Base-by-base conservation (phyloP, 805 yeast species). In the Spathaspora arborariae region DNA sequence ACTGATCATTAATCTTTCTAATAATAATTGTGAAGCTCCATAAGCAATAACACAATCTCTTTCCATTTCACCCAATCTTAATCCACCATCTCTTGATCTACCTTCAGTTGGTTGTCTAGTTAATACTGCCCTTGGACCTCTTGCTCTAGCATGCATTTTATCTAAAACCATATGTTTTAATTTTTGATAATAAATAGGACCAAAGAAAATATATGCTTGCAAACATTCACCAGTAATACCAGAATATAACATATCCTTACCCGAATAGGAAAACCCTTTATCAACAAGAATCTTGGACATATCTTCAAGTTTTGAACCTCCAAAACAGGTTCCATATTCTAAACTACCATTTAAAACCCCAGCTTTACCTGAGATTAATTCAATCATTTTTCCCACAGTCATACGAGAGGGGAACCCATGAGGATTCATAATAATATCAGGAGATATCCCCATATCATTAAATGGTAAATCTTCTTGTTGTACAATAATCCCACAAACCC, bases 371-470 rank as follows among this genome's bases (percentile, higher is more conserved):
- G 96, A 86, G 20, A 94, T 86, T 51, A 92, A 76, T 67, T 94
- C 99, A 55, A 94, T 82, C 98, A 94, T 92, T 68, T 94, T 94
- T 49, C 99, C 99, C 16, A 94, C 98, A 35, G 99, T 94, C 99
- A 94, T 94, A 79, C 99, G 96, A 30, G 98, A 92, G 52, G 99
- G 99, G 84, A 92, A 94, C 73, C 97, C 99, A 66, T 92, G 99
- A 1, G 99, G 99, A 62, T 92, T 92, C 97, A 92, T 92, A 60
- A 92, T 92, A 54, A 92, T 91, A 70, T 92, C 99, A 0, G 99
- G 99, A 2, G 81, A 75, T 20, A 94, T 79, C 63, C 99, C 99
- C 48, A 83, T 79, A 57, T 94, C 98, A 62, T 84, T 88, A 68
- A 92, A 92, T 11, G 99, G 99, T 77, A 92, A 76, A 60, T 92